Evolutionary conservation across 495 filamentous ascomycete genomes (phyloP).

Genomic region (Penicillium salamii): DNA sequence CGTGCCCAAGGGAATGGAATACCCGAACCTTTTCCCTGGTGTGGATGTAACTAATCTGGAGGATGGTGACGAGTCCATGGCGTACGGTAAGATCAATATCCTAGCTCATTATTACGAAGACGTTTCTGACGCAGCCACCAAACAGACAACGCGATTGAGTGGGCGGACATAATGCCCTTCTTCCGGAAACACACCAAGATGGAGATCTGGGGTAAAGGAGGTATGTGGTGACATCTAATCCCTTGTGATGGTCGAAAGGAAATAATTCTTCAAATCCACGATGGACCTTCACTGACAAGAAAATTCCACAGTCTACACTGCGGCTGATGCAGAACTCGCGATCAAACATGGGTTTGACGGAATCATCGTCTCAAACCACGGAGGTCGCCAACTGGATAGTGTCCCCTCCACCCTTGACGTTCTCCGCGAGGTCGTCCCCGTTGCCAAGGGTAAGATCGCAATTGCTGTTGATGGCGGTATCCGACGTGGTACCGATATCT

Average conservation of each 20-base stretch:
- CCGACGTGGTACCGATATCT: conserved; percentile 13
- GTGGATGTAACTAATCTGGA: conserved; percentile 9
- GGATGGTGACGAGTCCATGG: neutral
- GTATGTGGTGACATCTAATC: conserved; percentile 7
- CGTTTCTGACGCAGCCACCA: no score
- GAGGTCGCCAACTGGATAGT: no score
- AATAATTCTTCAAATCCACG: no score
- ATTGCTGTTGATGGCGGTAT: conserved; percentile 15
- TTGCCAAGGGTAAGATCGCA: conserved; percentile 9
- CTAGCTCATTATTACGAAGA: no score
- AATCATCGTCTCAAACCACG: conserved; percentile 65
- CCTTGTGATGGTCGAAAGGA: no score
- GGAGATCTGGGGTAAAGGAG: conserved; percentile 88
- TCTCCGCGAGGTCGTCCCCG: conserved; percentile 59
- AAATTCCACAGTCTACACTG: neutral
- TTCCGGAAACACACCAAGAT: conserved; percentile 80
- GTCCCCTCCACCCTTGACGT: conserved; percentile 55
- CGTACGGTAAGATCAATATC: no score
- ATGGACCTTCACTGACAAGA: no score
- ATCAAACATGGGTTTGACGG: conserved; percentile 54
- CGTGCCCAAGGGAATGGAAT: conserved; percentile 25
- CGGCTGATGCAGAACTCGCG: conserved; percentile 29
- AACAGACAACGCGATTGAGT: neutral
- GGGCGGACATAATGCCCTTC: conserved; percentile 53
- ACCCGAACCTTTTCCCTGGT: conserved; percentile 7